Conservation (phyloP, 139 green algal genomes). For the Chlorella sp. region DNA sequence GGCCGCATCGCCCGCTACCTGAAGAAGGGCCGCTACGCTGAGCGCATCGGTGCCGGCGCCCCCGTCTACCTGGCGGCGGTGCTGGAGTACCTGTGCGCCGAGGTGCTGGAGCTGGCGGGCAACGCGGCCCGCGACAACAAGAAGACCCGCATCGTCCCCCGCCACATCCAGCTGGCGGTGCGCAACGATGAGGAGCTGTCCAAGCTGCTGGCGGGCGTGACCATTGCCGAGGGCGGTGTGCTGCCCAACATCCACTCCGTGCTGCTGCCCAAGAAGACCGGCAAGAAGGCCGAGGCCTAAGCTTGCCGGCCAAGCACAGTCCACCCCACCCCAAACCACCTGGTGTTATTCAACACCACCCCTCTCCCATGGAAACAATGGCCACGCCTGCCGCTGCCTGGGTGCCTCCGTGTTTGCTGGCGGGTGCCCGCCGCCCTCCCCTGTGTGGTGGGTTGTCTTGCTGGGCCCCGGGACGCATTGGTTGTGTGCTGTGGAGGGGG, state of each 20-base stretch:
- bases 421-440: too few relatives aligned
- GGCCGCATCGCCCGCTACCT: constrained; percentile 87
- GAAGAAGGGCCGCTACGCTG: constrained; percentile 87
- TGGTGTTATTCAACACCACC: too few relatives aligned
- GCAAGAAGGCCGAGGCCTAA: constrained; percentile 68
- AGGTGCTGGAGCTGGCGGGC: constrained; percentile 65
- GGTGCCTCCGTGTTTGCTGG: too few relatives aligned
- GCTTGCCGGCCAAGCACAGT: too few relatives aligned
- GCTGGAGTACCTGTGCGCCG: constrained; percentile 74
- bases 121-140: constrained; percentile 93
- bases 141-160: constrained; percentile 89
- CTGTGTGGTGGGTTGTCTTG: too few relatives aligned
- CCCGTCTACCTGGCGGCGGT: constrained; percentile 53
- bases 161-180: constrained; percentile 93
- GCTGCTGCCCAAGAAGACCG: constrained; percentile 87
- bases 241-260: constrained; percentile 92
- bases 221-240: constrained; percentile 86
- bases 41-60: constrained; percentile 34
- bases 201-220: constrained; percentile 89
- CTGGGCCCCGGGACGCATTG: too few relatives aligned
- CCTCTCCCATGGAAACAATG: too few relatives aligned
- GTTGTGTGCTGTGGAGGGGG: too few relatives aligned
- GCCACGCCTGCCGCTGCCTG: too few relatives aligned
- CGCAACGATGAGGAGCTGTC: constrained; percentile 95
- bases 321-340: too few relatives aligned